Percentiles rank a stretch among this genome's conserved stretches.
Conservation (phyloP, 306 rosid species). For the Acacia acuminata region DNA sequence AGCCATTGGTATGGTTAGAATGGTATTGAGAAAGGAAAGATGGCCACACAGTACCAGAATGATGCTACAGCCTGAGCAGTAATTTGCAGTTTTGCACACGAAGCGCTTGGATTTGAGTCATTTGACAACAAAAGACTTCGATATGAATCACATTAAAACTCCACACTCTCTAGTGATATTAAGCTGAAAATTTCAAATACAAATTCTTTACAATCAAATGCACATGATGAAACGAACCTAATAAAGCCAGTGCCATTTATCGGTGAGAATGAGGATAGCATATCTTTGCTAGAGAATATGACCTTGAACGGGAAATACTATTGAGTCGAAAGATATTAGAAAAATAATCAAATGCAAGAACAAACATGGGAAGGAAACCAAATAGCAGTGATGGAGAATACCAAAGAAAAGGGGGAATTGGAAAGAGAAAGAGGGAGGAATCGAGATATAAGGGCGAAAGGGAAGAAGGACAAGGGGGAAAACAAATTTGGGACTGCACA, state of each 20-base stretch:
- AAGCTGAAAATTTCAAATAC: neutral
- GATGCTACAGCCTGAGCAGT: neutral
- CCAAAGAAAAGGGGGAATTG: neutral
- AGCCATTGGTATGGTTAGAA: neutral
- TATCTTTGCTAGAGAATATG: neutral
- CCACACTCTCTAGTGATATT: neutral
- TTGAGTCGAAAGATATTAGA: neutral
- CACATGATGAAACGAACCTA: neutral
- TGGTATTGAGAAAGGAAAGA: neutral
- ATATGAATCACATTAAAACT: neutral
- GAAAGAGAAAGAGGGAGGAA: neutral
- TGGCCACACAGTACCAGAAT: neutral
- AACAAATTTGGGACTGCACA: neutral
- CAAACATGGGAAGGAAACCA: neutral
- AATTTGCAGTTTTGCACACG: neutral
- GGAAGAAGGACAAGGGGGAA: neutral
- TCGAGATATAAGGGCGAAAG: neutral
- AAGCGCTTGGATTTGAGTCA: neutral
- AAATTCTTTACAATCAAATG: neutral
- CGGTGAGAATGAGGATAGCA: neutral
- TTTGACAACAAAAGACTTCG: neutral
- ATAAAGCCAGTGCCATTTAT: neutral
- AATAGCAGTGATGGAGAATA: neutral
- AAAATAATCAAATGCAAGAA: neutral
- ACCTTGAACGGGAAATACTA: neutral